Percentiles rank a stretch among this genome's conserved stretches.
These are phyloP conservation scores for Pestalotiopsis sp. DNA, from an alignment of 2,329 filamentous ascomycete genomes.

Conservation along the genomic window DNA sequence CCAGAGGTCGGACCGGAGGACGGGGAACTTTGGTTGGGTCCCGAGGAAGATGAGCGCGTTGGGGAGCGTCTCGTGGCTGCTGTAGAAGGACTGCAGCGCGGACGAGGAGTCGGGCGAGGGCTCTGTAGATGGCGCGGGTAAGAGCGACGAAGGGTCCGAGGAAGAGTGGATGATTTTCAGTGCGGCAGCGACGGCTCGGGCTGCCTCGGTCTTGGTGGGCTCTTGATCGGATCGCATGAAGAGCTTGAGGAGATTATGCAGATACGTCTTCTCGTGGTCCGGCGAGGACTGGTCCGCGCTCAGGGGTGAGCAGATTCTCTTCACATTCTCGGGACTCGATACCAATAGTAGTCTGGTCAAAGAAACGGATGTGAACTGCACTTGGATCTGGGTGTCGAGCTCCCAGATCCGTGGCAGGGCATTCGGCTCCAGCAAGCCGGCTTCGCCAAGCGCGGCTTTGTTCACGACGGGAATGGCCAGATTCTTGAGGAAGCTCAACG, in stretches of 20 bases:
- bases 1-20: constrained; percentile 61
- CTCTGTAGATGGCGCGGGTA: constrained; percentile 1
- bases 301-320: constrained; percentile 45
- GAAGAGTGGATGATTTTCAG: constrained; percentile 57
- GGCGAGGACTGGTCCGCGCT: constrained; percentile 30
- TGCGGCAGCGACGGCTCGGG: constrained; percentile 52
- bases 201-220: constrained; percentile 62
- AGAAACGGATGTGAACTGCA: constrained; percentile 62
- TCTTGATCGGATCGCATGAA: constrained; percentile 48
- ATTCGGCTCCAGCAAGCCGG: constrained; percentile 43
- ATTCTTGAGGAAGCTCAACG: constrained; percentile 65
- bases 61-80: constrained; percentile 40
- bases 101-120: background rate
- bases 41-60: constrained; percentile 53
- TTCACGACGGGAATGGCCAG: constrained; percentile 60
- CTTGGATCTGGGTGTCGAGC: constrained; percentile 54
- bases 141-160: constrained; percentile 28
- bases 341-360: constrained; percentile 58
- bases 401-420: constrained; percentile 57
- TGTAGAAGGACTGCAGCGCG: constrained; percentile 41
- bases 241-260: constrained; percentile 40
- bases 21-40: constrained; percentile 59
- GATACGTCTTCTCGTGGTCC: constrained; percentile 29
- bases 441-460: constrained; percentile 50
- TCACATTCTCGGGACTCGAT: constrained; percentile 54